Percentiles rank a stretch among this genome's conserved stretches.
Conservation (phyloP, 2,329 filamentous ascomycete species). For the Emmonsiellopsis sp. region DNA sequence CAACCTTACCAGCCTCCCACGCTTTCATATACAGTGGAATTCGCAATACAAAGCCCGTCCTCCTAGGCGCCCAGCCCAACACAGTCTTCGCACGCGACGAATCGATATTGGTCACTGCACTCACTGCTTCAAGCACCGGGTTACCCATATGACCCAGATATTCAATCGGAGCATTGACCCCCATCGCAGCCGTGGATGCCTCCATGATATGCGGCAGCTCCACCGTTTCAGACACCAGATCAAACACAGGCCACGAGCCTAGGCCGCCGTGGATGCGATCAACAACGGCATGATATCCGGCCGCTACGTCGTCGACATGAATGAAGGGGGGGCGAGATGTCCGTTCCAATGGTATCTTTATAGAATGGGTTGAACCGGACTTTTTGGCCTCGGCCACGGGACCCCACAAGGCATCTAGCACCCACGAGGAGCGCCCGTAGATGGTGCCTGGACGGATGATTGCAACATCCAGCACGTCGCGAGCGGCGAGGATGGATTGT, state of each 20-base stretch:
- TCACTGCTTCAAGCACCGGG: slow-evolving; percentile 19
- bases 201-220: slow-evolving; percentile 22
- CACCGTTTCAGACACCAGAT: slow-evolving; percentile 26
- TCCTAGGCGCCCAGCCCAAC: slow-evolving; percentile 27
- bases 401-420: slow-evolving; percentile 21
- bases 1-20: background rate
- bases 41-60: slow-evolving; percentile 15
- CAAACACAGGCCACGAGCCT: slow-evolving; percentile 30
- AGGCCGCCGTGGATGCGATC: slow-evolving; percentile 23
- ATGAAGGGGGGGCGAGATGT: slow-evolving; percentile 19
- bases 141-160: slow-evolving; percentile 18
- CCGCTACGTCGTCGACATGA: slow-evolving; percentile 32
- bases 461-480: slow-evolving; percentile 24
- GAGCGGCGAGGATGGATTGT: slow-evolving; percentile 21
- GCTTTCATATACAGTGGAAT: slow-evolving; percentile 2
- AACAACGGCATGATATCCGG: slow-evolving; percentile 20
- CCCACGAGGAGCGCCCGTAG: slow-evolving; percentile 26
- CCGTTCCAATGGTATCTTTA: slow-evolving; percentile 17
- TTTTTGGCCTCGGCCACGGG: slow-evolving; percentile 19
- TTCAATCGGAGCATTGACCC: slow-evolving; percentile 12
- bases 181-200: slow-evolving; percentile 12
- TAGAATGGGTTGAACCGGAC: slow-evolving; percentile 7
- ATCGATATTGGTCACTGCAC: slow-evolving; percentile 16
- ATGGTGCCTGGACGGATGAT: slow-evolving; percentile 26
- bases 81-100: slow-evolving; percentile 22